Percentiles rank a stretch among this genome's conserved stretches.
Evolutionary conservation across 2,329 filamentous ascomycete species (phyloP).

Genomic region (Aspergillus sergii): DNA sequence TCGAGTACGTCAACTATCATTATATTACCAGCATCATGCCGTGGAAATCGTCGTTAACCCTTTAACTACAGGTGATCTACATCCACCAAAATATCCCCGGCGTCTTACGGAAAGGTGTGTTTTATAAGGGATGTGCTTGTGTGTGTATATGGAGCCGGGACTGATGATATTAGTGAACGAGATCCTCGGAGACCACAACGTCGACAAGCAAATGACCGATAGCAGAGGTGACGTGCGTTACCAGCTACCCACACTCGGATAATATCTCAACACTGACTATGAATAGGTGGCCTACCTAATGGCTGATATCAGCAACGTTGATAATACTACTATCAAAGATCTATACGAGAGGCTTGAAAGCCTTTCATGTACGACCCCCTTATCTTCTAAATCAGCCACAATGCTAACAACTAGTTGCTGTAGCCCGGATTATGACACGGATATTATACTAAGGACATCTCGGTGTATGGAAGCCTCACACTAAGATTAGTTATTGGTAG

Average conservation of each 20-base stretch:
- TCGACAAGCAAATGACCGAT: constrained; percentile 98
- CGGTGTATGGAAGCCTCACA: background rate
- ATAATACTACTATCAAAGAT: constrained; percentile 77
- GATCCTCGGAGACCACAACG: constrained; percentile 91
- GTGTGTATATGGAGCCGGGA: constrained; percentile 5
- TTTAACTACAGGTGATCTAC: constrained; percentile 72
- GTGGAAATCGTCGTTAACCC: constrained; percentile 3
- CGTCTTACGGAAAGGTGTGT: constrained; percentile 77
- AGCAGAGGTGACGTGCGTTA: constrained; percentile 78
- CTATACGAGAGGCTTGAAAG: constrained; percentile 81
- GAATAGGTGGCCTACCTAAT: constrained; percentile 83
- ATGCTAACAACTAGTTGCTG: background rate
- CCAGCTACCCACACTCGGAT: background rate
- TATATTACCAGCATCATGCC: background rate
- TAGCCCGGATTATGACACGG: constrained; percentile 51
- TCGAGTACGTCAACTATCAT: constrained; percentile 57
- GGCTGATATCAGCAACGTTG: constrained; percentile 92
- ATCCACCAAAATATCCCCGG: constrained; percentile 97
- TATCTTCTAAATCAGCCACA: background rate
- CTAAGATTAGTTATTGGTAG: background rate
- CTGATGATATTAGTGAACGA: constrained; percentile 71
- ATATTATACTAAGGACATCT: constrained; percentile 42
- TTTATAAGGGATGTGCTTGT: background rate
- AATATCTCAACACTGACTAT: constrained; percentile 17
- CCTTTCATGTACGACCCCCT: constrained; percentile 68